Evolutionary conservation across 1,284 basidiomycete species (phyloP), one percentile per base, ranked within the genome.

Genomic region (Tilletia indica): DNA sequence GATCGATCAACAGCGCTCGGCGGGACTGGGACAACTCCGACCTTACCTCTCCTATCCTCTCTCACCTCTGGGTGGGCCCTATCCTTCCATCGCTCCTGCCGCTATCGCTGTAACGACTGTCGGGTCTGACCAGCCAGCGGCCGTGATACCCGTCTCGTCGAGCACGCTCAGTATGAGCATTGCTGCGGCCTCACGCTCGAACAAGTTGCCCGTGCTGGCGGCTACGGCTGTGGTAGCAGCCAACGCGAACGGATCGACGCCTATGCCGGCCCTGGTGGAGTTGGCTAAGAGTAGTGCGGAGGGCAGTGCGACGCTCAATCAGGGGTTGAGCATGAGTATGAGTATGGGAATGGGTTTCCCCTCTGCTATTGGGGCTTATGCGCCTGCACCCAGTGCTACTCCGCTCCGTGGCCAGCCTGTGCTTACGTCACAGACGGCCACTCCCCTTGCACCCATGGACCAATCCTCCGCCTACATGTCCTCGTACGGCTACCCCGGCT

Each of bases 1-100:
- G 36, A 81, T 81, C 64, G 80, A 81, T 64, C 74, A 79, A 67
- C 74, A 79, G 49, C 76, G 76, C 21, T 73, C 75, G 4, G 73
- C 75, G 12, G 79, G 78, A 3, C 72, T 79, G 2, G 76, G 75
- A 48, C 76, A 80, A 56, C 71, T 80, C 21, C 54, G 73, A 4
- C 71, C 78, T 66, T 80, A 79, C 68, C 72, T 78, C 3, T 76
- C 74, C 3, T 73, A 77, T n/a, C 76, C 78, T 0, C 67, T 75
- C 19, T 36, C 72, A 12, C 71, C 73, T 0, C 74, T 75, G 75
- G 34, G 36, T 16, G 54, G 54, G 49, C 38, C 47, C n/a, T 31
- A 68, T n/a, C 19, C 63, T 8, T 39, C 31, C 61, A 39, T 64
- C 8, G 61, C 36, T 19, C 61, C 61, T 21, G 61, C 61, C 42